Evolutionary conservation across 495 filamentous ascomycete species (phyloP).

Genomic region (Alectoria sarmentosa): DNA sequence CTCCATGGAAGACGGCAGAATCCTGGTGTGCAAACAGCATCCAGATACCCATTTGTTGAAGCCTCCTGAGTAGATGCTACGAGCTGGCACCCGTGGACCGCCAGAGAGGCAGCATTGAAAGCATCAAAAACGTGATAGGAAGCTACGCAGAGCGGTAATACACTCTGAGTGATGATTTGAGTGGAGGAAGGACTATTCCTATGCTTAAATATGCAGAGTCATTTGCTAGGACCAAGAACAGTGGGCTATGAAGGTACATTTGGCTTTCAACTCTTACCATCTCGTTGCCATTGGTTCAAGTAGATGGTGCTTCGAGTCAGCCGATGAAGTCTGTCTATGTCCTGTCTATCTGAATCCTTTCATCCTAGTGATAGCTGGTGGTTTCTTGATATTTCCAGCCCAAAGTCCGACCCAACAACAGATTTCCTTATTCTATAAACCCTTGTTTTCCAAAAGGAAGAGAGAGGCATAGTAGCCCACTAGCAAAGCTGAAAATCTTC

Average conservation of each 20-base stretch:
- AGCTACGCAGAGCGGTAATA: not conserved
- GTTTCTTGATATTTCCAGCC: not conserved
- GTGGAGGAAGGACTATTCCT: not conserved
- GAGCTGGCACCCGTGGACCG: not conserved
- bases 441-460: not conserved
- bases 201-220: not conserved
- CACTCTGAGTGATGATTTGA: not conserved
- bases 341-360: not conserved
- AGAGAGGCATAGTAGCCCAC: not conserved
- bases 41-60: not conserved
- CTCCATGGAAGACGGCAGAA: not conserved
- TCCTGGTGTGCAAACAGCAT: not conserved
- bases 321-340: not conserved
- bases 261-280: not conserved
- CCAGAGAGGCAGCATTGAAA: not conserved
- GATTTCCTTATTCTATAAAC: not conserved
- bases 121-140: not conserved
- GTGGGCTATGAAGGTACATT: not conserved
- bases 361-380: not conserved
- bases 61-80: not conserved
- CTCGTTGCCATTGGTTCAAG: not conserved
- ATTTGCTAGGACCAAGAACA: not conserved
- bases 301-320: not conserved
- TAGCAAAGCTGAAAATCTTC: not conserved
- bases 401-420: not conserved